Base-by-base conservation (phyloP, 2,329 filamentous ascomycete species). In the Fusarium sp. region DNA sequence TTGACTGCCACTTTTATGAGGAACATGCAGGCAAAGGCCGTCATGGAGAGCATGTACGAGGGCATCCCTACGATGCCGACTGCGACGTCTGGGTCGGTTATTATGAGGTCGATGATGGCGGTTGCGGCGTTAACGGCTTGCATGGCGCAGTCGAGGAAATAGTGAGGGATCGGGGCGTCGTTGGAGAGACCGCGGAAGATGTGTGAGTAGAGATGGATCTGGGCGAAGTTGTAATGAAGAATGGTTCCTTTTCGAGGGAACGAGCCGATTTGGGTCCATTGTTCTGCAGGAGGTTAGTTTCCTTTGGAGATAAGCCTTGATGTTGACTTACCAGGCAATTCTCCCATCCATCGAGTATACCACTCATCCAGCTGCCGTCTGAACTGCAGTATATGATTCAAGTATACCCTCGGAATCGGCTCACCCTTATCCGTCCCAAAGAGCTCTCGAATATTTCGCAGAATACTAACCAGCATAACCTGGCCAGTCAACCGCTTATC, bases 401-500 rank as follows among this genome's bases (percentile, higher is more conserved):
- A 84, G 62, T 89, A 88, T 6, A 85, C 85, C 49, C 86, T 83
- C 0, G 87, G 86, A 13, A 90, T 81, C 0, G 86, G 83, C 44
- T 88, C 85, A 13, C 88, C 86, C 7, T 83, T 86, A 63, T 91
- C 88, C 2, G 86, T 86, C 0, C 90, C 89, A 74, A 91, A 91
- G 3, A 89, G 76, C 31, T 90, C 82, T 75, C 87, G 81, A 78
- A 90, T 81, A 80, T 87, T 84, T 80, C 87, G 86, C 69, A 91
- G 81, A 47, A 91, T 90, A 49, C 87, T 86, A 39, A 91, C 84
- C 41, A 91, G 75, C 0, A 87, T 86, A 36, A 91, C 88, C 73
- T 91, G 89, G 26, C 88, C 89, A n/a, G 88, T 82, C 5, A 91
- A 82, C 7, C 89, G 83, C 61, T 87, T 87, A 65, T 91, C 90